These are phyloP conservation scores for Teunomyces lycoperdinae DNA, from an alignment of 805 yeast genomes.

Conservation along the genomic window DNA sequence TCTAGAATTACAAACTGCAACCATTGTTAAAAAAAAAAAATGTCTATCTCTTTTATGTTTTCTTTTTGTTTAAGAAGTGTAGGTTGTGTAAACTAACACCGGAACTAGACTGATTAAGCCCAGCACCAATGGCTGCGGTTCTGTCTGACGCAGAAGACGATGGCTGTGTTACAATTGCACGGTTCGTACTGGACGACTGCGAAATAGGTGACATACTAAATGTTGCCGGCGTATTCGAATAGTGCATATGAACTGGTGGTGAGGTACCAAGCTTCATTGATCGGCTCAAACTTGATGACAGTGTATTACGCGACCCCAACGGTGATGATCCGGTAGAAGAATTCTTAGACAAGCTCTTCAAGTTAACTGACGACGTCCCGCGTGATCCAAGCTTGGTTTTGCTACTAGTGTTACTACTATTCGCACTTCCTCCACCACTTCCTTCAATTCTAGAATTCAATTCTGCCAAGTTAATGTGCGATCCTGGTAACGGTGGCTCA, in stretches of 20 bases:
- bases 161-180: constrained; percentile 14
- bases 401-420: background rate
- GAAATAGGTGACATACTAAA: constrained; percentile 11
- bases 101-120: constrained; percentile 18
- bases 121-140: constrained; percentile 16
- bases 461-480: constrained; percentile 33
- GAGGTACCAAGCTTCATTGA: constrained; percentile 1
- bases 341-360: constrained; percentile 14
- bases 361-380: constrained; percentile 23
- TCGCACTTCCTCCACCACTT: constrained; percentile 1
- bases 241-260: constrained; percentile 1
- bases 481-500: constrained; percentile 47
- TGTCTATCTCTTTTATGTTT: constrained; percentile 15
- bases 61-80: constrained; percentile 32
- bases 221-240: constrained; percentile 3
- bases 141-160: constrained; percentile 32
- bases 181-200: background rate
- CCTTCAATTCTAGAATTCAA: constrained; percentile 27
- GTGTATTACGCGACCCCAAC: constrained; percentile 34
- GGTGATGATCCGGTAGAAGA: constrained; percentile 40
- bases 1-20: background rate
- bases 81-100: constrained; percentile 27
- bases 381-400: constrained; percentile 21
- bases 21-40: background rate
- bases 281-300: constrained; percentile 26